Evolutionary conservation across 305 asterid species (phyloP), one percentile per base, ranked within the genome.

Genomic region (Plantago coronopus): DNA sequence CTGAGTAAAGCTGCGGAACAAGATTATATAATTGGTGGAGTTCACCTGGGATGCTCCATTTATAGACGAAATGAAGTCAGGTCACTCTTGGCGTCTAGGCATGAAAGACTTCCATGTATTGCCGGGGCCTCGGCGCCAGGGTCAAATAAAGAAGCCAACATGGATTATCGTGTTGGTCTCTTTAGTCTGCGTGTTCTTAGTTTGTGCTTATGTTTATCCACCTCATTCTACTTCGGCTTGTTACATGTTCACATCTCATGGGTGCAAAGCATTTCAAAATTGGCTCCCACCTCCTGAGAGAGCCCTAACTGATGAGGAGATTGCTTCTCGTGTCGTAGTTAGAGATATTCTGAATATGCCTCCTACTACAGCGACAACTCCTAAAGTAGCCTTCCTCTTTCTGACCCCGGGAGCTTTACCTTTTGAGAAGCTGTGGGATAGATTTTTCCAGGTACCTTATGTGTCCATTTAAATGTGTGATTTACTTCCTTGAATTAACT

Each of bases 351-450:
- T 93, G 65, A 76, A 74, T 62, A 74, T 78, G 75, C 84, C 87
- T 27, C 79, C 74, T 54, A 44, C 74, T 45, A 58, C 69, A 71
- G 49, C 90, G 25, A 51, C 69, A 59, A 82, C 59, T 54, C 88
- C 95, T 45, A 89, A 89, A 71, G 77, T 93, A 69, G 97, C 99
- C 19, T 93, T 93, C 82, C 70, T 93, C 63, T 93, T 87, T 73
- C 75, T 93, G 75, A 93, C 88, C 49, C 94, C 97, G 14, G 96
- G 99, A 58, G 83, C 99, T 64, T 82, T 93, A 67, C 99, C 99
- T 61, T 89, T 89, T 70, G 99, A 93, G 87, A 85, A 62, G 84
- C 85, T 93, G 53, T 93, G 99, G 99, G 96, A 93, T 63, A 82
- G 74, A 66, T 93, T 93, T 79, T 89, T 93, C 72, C 95, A 93